These are phyloP conservation scores for Blastocystis sp. DNA, from an alignment of 352 stramenopile species.

Conservation along the genomic window DNA sequence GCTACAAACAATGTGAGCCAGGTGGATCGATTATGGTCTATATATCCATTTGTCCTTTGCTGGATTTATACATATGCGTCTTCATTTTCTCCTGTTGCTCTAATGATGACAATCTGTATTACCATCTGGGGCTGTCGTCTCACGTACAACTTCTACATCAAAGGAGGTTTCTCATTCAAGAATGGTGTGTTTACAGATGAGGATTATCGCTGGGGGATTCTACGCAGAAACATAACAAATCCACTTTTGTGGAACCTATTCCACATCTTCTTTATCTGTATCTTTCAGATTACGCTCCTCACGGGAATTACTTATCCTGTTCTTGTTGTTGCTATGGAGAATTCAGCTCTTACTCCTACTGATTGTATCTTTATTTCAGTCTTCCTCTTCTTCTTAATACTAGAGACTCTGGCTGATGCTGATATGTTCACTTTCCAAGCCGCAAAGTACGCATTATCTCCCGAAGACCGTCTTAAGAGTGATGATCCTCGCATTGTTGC, in stretches of 20 bases:
- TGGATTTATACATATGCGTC: conserved; percentile 6
- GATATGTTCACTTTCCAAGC: conserved; percentile 12
- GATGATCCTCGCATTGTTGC: not conserved
- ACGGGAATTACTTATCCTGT: conserved; percentile 1
- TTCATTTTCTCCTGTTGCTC: not conserved
- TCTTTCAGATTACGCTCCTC: conserved; percentile 5
- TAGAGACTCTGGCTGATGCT: not conserved
- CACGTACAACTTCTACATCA: conserved; percentile 19
- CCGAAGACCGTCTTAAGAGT: conserved; percentile 25
- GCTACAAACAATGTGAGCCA: conserved; percentile 35
- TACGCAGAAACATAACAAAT: not conserved
- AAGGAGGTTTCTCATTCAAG: not conserved
- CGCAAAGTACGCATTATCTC: not conserved
- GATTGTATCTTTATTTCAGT: not conserved
- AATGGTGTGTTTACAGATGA: conserved; percentile 11
- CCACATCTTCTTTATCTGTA: conserved; percentile 18
- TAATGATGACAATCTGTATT: not conserved
- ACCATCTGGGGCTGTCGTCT: conserved; percentile 33
- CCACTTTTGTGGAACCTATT: not conserved
- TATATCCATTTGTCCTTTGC: not conserved
- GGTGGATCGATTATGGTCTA: conserved; percentile 46
- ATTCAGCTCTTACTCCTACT: not conserved
- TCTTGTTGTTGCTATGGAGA: not conserved
- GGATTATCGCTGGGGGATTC: conserved; percentile 9
- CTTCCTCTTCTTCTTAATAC: not conserved